Conservation (phyloP, 2,329 filamentous ascomycete species). For the Didymella pinodella region DNA sequence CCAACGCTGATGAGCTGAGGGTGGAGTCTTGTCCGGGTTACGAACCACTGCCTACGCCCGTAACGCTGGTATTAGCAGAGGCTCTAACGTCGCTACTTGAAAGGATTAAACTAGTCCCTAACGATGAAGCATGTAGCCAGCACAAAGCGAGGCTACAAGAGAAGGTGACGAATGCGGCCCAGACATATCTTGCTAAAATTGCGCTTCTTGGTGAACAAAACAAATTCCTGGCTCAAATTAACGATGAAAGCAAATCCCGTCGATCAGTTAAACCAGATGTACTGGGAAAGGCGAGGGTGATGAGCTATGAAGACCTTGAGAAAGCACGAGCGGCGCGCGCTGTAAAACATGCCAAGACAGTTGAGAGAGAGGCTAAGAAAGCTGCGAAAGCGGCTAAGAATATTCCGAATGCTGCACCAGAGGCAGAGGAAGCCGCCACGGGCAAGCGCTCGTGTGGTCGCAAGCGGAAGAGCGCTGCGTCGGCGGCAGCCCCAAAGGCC, state of each 20-base stretch:
- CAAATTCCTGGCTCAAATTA: neutral
- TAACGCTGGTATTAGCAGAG: conserved; percentile 27
- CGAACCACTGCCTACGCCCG: neutral
- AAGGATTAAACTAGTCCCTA: conserved; percentile 19
- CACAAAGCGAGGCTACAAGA: neutral
- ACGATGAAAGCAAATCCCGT: conserved; percentile 33
- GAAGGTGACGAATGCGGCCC: neutral
- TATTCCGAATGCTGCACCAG: too few species aligned
- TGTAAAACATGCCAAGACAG: too few species aligned
- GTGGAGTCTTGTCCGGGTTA: too few species aligned
- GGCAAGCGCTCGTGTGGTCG: too few species aligned
- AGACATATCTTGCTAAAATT: neutral
- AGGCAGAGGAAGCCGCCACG: too few species aligned
- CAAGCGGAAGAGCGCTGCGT: too few species aligned
- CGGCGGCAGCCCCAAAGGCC: too few species aligned
- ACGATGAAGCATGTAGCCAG: neutral
- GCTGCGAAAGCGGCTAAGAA: too few species aligned
- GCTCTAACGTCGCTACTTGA: conserved; percentile 25
- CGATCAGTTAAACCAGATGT: conserved; percentile 33
- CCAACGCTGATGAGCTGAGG: neutral
- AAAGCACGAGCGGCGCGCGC: conserved; percentile 28
- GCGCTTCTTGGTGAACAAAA: neutral
- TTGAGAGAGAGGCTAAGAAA: too few species aligned
- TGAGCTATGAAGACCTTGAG: conserved; percentile 35
- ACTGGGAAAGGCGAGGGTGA: conserved; percentile 35